Conservation (phyloP, 257 asterid genomes). For the Coffea eugenioides region DNA sequence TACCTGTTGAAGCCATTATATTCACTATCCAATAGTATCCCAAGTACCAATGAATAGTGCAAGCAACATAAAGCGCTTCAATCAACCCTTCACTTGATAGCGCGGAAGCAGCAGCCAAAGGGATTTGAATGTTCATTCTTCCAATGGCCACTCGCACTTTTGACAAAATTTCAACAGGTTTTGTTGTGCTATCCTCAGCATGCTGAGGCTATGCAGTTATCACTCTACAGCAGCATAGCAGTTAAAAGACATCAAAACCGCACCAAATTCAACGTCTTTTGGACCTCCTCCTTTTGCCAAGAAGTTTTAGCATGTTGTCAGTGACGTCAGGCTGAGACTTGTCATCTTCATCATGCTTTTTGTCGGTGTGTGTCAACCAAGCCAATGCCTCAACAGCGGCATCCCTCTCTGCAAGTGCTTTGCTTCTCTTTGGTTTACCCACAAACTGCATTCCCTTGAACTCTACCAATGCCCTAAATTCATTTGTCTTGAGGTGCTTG, state of each 20-base stretch:
- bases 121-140: background rate
- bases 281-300: conserved; percentile 65
- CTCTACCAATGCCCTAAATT: conserved; percentile 87
- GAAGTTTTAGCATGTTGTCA: conserved; percentile 89
- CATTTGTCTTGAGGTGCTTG: conserved; percentile 93
- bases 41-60: background rate
- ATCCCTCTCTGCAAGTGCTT: conserved; percentile 86
- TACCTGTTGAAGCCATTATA: background rate
- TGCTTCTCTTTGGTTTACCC: conserved; percentile 86
- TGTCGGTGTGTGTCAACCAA: conserved; percentile 87
- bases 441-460: conserved; percentile 99
- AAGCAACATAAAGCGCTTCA: background rate
- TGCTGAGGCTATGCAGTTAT: background rate
- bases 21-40: background rate
- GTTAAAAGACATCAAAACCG: background rate
- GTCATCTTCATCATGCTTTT: conserved; percentile 46
- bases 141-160: background rate
- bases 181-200: background rate
- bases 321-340: conserved; percentile 72
- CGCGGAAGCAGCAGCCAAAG: background rate
- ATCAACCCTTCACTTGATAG: background rate
- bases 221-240: background rate
- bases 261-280: conserved; percentile 35
- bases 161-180: background rate
- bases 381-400: conserved; percentile 96